These are phyloP conservation scores for Coniochaeta sp. DNA, from an alignment of 2,329 filamentous ascomycete genomes.

Conservation along the genomic window DNA sequence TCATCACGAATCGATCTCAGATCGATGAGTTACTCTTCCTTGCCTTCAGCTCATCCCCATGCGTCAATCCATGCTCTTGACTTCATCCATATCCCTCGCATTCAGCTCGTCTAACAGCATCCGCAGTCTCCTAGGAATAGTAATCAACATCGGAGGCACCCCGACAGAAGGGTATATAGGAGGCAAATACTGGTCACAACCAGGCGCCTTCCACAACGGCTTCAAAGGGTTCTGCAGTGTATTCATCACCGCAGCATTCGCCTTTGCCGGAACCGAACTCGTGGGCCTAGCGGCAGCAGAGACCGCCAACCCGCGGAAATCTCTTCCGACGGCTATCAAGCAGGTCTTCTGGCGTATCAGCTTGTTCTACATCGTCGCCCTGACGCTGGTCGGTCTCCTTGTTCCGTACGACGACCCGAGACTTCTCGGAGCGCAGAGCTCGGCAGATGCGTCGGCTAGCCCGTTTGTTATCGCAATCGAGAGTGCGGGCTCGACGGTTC, in stretches of 20 bases:
- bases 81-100: too few species aligned
- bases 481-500: constrained; percentile 43
- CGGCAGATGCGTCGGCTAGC: constrained; percentile 37
- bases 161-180: constrained; percentile 46
- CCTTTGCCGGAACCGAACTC: constrained; percentile 66
- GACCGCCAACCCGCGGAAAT: constrained; percentile 61
- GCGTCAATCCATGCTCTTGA: too few species aligned
- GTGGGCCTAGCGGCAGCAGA: constrained; percentile 72
- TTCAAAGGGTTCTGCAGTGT: constrained; percentile 69
- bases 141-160: constrained; percentile 43
- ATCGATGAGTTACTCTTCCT: too few species aligned
- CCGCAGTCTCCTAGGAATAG: constrained; percentile 16
- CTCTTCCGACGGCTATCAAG: constrained; percentile 76
- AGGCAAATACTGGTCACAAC: constrained; percentile 40
- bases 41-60: too few species aligned
- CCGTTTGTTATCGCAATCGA: constrained; percentile 53
- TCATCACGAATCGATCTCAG: too few species aligned
- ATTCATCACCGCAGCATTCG: constrained; percentile 67
- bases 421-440: constrained; percentile 40
- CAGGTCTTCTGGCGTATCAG: constrained; percentile 61
- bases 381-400: constrained; percentile 45
- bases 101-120: too few species aligned
- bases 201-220: constrained; percentile 59
- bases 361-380: constrained; percentile 46
- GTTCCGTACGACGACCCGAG: constrained; percentile 36